These are phyloP conservation scores for Macrotyloma uniflorum DNA, from an alignment of 306 rosid genomes.

Conservation along the genomic window DNA sequence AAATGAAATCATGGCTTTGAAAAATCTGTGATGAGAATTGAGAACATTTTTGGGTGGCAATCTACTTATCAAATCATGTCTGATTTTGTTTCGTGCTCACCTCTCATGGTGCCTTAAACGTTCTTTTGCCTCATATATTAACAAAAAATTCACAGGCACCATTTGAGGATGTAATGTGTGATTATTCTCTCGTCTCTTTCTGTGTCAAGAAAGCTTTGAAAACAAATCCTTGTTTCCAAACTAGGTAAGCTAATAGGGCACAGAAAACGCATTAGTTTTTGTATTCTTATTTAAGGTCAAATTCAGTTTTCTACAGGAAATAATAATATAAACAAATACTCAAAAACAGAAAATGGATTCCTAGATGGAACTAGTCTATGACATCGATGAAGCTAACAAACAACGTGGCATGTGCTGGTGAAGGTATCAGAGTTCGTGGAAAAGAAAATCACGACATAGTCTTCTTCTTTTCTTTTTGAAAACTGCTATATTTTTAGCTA, in stretches of 20 bases:
- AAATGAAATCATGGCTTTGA: background rate
- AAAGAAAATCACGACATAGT: too few species aligned
- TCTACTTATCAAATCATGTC: constrained; percentile 18
- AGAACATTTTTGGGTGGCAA: constrained; percentile 23
- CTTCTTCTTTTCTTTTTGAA: too few species aligned
- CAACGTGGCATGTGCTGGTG: too few species aligned
- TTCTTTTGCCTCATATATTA: background rate
- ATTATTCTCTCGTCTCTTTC: background rate
- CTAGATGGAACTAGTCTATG: constrained; percentile 3
- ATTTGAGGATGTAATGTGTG: constrained; percentile 25
- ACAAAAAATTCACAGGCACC: background rate
- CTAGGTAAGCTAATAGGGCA: background rate
- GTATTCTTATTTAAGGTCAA: background rate
- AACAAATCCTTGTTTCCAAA: background rate
- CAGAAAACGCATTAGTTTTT: background rate
- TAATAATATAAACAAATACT: background rate
- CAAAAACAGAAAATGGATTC: background rate
- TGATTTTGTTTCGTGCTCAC: constrained; percentile 4
- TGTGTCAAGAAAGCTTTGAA: background rate
- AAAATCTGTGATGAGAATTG: background rate
- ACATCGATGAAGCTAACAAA: background rate
- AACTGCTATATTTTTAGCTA: too few species aligned
- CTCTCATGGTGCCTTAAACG: background rate
- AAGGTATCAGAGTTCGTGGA: too few species aligned
- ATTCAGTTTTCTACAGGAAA: background rate